Evolutionary conservation across 768 basidiomycete genomes (phyloP).

Genomic region (Lanmaoa pseudosensibilis): DNA sequence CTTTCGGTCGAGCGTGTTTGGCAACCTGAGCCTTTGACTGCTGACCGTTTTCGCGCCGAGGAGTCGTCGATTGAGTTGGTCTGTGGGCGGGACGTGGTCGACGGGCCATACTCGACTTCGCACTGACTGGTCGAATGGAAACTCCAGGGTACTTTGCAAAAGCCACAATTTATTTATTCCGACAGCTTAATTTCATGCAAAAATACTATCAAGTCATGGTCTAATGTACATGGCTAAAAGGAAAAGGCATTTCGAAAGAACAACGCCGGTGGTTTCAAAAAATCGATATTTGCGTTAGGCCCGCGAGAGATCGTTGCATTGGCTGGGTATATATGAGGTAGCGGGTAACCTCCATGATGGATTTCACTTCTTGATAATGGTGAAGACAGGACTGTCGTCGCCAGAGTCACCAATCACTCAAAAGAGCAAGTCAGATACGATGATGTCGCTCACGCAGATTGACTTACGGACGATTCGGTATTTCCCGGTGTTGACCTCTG

Average conservation of each 20-base stretch:
- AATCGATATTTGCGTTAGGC: not conserved
- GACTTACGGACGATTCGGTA: conserved; percentile 37
- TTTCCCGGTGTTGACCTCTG: conserved; percentile 27
- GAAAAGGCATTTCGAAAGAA: not conserved
- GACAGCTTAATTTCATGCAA: not conserved
- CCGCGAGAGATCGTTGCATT: too few species aligned
- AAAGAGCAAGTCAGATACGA: conserved; percentile 1
- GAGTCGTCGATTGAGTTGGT: not conserved
- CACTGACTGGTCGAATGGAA: not conserved
- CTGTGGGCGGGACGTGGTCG: conserved; percentile 4
- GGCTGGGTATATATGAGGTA: not conserved
- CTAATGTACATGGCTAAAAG: not conserved
- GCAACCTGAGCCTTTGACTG: conserved; percentile 5
- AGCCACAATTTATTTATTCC: not conserved
- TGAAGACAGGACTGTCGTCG: conserved; percentile 29
- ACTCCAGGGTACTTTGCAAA: not conserved
- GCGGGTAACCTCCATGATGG: not conserved
- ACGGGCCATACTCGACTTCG: conserved; percentile 20
- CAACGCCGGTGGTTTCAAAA: too few species aligned
- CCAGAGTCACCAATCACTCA: conserved; percentile 38
- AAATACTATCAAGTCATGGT: too few species aligned
- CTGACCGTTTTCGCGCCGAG: not conserved
- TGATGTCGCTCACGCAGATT: not conserved
- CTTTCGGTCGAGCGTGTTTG: conserved; percentile 17
- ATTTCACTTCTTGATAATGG: conserved; percentile 18